phyloP scores from a whole-genome alignment of 2,329 filamentous ascomycete species.

The Ramularia endophylla region DNA sequence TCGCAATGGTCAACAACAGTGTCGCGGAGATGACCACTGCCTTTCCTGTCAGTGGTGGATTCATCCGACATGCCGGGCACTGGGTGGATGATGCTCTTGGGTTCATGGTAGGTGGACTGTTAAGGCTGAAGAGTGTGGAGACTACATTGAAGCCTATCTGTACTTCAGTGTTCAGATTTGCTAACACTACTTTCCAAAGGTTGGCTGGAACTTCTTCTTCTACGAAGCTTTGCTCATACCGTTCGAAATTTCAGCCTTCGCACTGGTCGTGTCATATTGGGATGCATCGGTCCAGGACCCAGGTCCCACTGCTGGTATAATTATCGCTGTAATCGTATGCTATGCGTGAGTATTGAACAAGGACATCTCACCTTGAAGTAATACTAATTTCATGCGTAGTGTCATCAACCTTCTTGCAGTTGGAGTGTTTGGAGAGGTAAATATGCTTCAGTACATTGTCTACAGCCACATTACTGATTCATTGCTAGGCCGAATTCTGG shows the following conservation, averaged over 20 bases:
- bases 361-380: slow-evolving; percentile 22
- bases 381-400: slow-evolving; percentile 10
- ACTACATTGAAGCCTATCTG: too few species aligned
- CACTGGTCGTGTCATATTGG: slow-evolving; percentile 36
- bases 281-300: slow-evolving; percentile 37
- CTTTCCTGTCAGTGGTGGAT: slow-evolving; percentile 58
- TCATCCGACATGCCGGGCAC: slow-evolving; percentile 57
- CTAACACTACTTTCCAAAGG: too few species aligned
- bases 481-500: slow-evolving; percentile 39
- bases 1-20: slow-evolving; percentile 59
- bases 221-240: slow-evolving; percentile 48
- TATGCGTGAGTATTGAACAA: slow-evolving; percentile 32
- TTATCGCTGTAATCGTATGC: slow-evolving; percentile 36
- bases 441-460: too few species aligned
- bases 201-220: slow-evolving; percentile 29
- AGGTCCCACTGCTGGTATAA: slow-evolving; percentile 30
- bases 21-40: slow-evolving; percentile 60
- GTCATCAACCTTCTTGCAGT: slow-evolving; percentile 43
- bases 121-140: too few species aligned
- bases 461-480: too few species aligned
- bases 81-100: slow-evolving; percentile 60
- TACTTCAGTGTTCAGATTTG: too few species aligned
- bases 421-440: slow-evolving; percentile 37
- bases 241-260: slow-evolving; percentile 46
- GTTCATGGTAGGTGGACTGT: slow-evolving; percentile 38